Evolutionary conservation across 371 early-diverging fungal species (phyloP), one percentile per base, ranked within the genome.

Genomic region (Polyrhizophydium stewartii): DNA sequence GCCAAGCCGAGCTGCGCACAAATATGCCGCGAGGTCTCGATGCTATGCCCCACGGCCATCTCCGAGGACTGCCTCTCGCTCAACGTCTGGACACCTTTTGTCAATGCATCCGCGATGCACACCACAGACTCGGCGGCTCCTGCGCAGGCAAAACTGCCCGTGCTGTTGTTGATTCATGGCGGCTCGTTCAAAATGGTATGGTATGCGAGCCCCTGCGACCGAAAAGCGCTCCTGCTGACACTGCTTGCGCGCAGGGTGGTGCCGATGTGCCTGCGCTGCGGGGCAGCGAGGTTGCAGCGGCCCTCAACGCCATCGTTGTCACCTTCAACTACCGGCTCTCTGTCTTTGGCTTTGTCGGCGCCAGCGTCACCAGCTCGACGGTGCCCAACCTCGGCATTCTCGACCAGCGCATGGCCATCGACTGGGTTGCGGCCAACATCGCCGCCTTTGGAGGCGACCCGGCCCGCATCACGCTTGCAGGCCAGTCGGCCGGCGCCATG

Each of bases 361-460:
- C 75, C 79, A 16, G 60, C 72, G 12, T 35, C 60, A 24, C 17
- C 27, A 25, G 33, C 33, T 25, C 32, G 19, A 41, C 51, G 6
- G 27, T 24, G 17, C 27, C n/a, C 27, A 81, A 82, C 52, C 66
- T 62, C 59, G 76, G 76, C 12, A 61, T 81, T 0, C 61, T 65
- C 33, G 82, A 84, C 55, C 81, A 82, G 62, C 33, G 53, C 24
- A 33, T 68, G 5, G 83, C 80, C 0, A 47, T 81, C 6, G 55
- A 68, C 27, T 84, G 85, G 85, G 71, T 82, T 21, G 58, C 59
- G 28, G 51, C 70, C 25, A 64, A 83, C 55, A 82, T 85, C 45
- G 21, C 17, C 17, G 45, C 57, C 0, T 82, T 85, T 64, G 81
- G 79, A 12, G 83, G 83, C 12, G 70, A 81, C 35, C 61, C 73